Conservation (phyloP, 495 filamentous ascomycete genomes). For the Penicillium lagena region DNA sequence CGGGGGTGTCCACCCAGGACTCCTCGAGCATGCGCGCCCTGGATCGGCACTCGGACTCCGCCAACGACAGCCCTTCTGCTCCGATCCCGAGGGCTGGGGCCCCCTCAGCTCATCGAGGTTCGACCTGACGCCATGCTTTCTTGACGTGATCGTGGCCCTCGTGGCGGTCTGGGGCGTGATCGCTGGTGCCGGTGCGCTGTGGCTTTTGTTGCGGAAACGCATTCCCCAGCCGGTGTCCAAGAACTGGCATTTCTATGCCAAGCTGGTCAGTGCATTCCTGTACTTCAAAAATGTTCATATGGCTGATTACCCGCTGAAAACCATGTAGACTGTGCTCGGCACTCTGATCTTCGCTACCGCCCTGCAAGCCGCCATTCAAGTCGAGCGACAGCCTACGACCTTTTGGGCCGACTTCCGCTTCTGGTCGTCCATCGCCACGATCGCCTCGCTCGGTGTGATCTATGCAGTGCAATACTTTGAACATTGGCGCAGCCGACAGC, state of each 20-base stretch:
- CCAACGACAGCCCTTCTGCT: slow-evolving; percentile 65
- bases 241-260: slow-evolving; percentile 94
- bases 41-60: slow-evolving; percentile 22
- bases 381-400: slow-evolving; percentile 57
- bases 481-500: slow-evolving; percentile 78
- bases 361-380: slow-evolving; percentile 72
- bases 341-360: slow-evolving; percentile 60
- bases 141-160: slow-evolving; percentile 73
- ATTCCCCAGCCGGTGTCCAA: slow-evolving; percentile 58
- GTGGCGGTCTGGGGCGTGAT: slow-evolving; percentile 75
- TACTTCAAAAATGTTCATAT: neutral
- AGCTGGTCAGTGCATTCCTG: slow-evolving; percentile 57
- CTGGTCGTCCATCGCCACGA: slow-evolving; percentile 73
- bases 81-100: slow-evolving; percentile 90
- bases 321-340: slow-evolving; percentile 57
- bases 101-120: slow-evolving; percentile 76
- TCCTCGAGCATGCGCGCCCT: slow-evolving; percentile 21
- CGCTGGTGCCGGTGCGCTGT: slow-evolving; percentile 67
- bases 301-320: too few species aligned
- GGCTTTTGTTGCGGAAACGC: slow-evolving; percentile 65
- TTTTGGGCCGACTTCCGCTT: slow-evolving; percentile 85
- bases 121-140: slow-evolving; percentile 95
- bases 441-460: slow-evolving; percentile 74
- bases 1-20: slow-evolving; percentile 25
- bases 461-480: slow-evolving; percentile 89